Evolutionary conservation across 495 filamentous ascomycete genomes (phyloP).

Genomic region (Diplogelasinospora grovesii): DNA sequence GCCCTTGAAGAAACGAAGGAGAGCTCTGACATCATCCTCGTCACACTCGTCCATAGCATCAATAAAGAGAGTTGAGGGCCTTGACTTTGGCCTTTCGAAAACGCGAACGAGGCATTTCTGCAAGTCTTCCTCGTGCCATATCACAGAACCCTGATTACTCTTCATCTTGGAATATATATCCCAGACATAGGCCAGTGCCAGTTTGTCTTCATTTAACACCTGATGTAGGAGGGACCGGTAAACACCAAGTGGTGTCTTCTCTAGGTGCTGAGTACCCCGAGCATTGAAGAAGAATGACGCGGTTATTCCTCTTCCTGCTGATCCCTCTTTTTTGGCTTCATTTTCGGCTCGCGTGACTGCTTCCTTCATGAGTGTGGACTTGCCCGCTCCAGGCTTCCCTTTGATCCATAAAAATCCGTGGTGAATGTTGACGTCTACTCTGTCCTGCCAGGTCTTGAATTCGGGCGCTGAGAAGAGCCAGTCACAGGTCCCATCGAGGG

Average conservation of each 20-base stretch:
- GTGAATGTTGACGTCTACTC: background rate
- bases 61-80: background rate
- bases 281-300: conserved; percentile 6
- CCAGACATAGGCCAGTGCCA: background rate
- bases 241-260: background rate
- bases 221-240: conserved; percentile 4
- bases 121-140: conserved; percentile 1
- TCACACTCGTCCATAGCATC: conserved; percentile 6
- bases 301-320: background rate
- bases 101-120: background rate
- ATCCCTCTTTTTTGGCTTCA: background rate
- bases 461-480: background rate
- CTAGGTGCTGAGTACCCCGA: background rate
- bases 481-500: conserved; percentile 1
- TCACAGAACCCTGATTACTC: background rate
- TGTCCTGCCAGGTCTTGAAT: background rate
- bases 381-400: conserved; percentile 1
- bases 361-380: conserved; percentile 2
- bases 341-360: background rate
- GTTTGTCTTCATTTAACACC: background rate
- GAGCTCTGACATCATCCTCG: background rate
- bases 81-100: background rate
- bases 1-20: background rate
- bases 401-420: conserved; percentile 3
- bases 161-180: background rate